Base-by-base conservation (phyloP, 2,329 filamentous ascomycete genomes). In the Gnomoniopsis smithogilvyi region DNA sequence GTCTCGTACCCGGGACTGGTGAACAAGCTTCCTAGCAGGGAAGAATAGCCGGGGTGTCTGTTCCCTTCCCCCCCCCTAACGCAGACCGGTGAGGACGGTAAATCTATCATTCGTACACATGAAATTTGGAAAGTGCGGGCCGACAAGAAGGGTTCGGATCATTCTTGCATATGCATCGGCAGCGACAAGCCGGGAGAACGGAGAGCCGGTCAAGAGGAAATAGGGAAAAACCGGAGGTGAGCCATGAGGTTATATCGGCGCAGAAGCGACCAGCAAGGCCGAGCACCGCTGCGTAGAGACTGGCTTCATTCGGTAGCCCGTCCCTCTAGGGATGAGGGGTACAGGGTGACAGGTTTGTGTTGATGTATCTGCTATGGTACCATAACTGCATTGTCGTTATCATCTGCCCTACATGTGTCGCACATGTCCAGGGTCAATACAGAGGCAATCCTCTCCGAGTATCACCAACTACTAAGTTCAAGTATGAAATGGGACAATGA, bases 241-340 rank as follows among this genome's bases (percentile, higher is more conserved):
- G 30, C 48, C 34, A 19, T 54, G 56, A 61, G 48, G 56, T 49
- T 49, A 54, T 61, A 33, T 51, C 30, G 33, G 45, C 22, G 24
- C 34, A 51, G 51, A 30, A 54, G 56, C 46, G 19, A n/a, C 19
- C 26, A 30, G 8, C 19, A 19, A n/a, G 33, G 51, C 33, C 50
- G 54, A 61, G 46, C 54, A 46, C 45, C 50, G 36, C 43, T 48
- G 48, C 50, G 17, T 15, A 8, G 17, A 19, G n/a, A 19, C 8
- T 19, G n/a, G n/a, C n/a, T n/a, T n/a, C n/a, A 19, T 14, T n/a
- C 15, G 36, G 17, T 3, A 15, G 36, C 36, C 36, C 36, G 17
- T 41, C 15, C 2, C 4, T 14, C n/a, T 30, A 30, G 4, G 26
- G 26, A 30, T 30, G 26, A 41, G 36, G 36, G 36, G 36, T 8